A percentile compares a stretch with the other conserved stretches of the same genome.
These are phyloP conservation scores for Psilocybe cyanescens DNA, from an alignment of 768 basidiomycete species.

Conservation along the genomic window DNA sequence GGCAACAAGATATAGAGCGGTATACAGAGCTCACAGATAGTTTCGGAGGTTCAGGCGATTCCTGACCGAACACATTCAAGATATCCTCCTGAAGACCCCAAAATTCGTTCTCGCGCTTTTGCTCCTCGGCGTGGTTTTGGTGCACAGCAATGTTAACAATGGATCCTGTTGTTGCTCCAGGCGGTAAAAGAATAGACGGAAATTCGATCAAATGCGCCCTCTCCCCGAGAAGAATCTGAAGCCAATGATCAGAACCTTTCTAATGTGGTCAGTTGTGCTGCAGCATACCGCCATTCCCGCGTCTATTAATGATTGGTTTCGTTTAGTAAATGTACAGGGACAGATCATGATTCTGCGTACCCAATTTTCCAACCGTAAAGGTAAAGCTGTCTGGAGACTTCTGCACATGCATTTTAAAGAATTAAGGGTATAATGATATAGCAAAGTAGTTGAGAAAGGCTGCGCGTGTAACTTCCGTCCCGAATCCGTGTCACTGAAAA, in stretches of 20 bases:
- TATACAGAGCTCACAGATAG: slow-evolving; percentile 59
- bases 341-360: slow-evolving; percentile 43
- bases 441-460: not conserved
- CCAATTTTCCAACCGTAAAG: slow-evolving; percentile 95
- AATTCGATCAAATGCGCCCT: slow-evolving; percentile 98
- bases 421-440: not conserved
- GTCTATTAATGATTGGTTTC: slow-evolving; percentile 48
- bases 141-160: slow-evolving; percentile 97
- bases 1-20: not conserved
- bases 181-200: slow-evolving; percentile 92
- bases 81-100: slow-evolving; percentile 86
- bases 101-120: slow-evolving; percentile 80
- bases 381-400: slow-evolving; percentile 71
- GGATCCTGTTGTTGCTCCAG: slow-evolving; percentile 90
- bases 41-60: slow-evolving; percentile 70
- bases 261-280: not conserved
- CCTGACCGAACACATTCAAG: slow-evolving; percentile 69
- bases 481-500: not conserved
- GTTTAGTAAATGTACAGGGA: not conserved
- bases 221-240: slow-evolving; percentile 88
- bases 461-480: not conserved
- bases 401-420: slow-evolving; percentile 25
- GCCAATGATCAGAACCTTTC: slow-evolving; percentile 4
- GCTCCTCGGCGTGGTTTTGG: slow-evolving; percentile 85
- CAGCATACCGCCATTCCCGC: slow-evolving; percentile 87